Base-by-base conservation (phyloP, 495 filamentous ascomycete genomes). In the Penicillium lividum region DNA sequence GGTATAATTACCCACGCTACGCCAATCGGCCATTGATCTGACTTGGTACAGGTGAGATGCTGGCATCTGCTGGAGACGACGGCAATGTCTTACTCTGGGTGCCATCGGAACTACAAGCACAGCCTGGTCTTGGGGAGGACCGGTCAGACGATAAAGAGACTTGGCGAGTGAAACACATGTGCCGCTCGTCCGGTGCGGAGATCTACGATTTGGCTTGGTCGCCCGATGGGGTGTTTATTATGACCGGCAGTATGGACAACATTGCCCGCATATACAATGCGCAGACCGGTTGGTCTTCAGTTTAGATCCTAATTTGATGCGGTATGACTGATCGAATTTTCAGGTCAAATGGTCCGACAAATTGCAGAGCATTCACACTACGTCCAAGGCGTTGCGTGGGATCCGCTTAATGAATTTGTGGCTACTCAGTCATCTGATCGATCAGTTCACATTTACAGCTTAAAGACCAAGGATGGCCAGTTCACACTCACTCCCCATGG, bases 311-410 rank as follows among this genome's bases (percentile, higher is more conserved):
- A 0, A 0, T 36, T 10, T 8, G 18, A 13, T 15, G 22, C 7
- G 5, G 46, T n/a, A 33, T 31, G 47, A 48, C 58, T 66, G 33
- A 9, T 67, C 68, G 30, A 67, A 43, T 31, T 44, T 13, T 27
- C 52, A 96, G 93, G 94, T 30, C 86, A 88, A 77, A 86, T 93
- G 66, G 88, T 99, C 55, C 87, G 94, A 53, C 93, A 97, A 69
- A 99, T 99, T 61, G 95, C 94, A 43, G 94, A 99, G 69, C 94
- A 99, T 76, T 97, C 93, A 65, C 94, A 99, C 72, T 99, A 97
- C 66, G 94, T 99, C 18, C 94, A 99, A 76, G 94, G 94, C 36
- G 94, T 99, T 16, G 92, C 95, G 2, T 99, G 94, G 94, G 94
- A 99, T 74, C 94, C 94, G 34, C 76, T 96, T 30, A 99, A 99